Base-by-base conservation (phyloP, 495 filamentous ascomycete genomes). In the Penicillium taxi region DNA sequence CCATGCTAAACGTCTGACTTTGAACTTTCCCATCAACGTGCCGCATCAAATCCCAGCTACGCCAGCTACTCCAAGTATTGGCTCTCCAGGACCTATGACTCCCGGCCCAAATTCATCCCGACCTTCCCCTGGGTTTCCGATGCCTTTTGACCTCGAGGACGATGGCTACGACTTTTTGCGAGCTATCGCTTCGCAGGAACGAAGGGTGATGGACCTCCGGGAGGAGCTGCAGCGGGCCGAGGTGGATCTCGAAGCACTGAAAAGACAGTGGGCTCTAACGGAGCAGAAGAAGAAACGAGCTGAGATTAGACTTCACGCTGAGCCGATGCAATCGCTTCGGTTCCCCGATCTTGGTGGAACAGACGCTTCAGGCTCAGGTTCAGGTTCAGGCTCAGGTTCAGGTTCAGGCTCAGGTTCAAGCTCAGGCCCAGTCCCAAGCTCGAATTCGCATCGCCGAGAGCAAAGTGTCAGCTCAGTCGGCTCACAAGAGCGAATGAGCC, bases 101-200 rank as follows among this genome's bases (percentile, higher is more conserved):
- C 58, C 67, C 6, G 44, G 43, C 28, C 56, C 57, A 13, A 62
- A 64, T 25, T 44, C 62, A 1, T 60, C 63, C 2, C 53, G 49
- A 6, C 48, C 54, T 4, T 57, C 56, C 22, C 49, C 57, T 6
- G 50, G 54, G 18, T 52, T 58, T 7, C 79, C 83, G 0, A 67
- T 65, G 26, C 44, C 57, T 4, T 59, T 61, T 22, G 66, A 68
- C 28, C 47, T 44, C 6, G 41, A 49, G 9, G 52, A 59, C 26
- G 86, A 93, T 46, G 66, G 82, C 16, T 80, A 70, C 47, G 73
- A 77, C n/a, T 82, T 95, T 43, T 76, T 98, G 26, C 85, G 85
- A 23, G 83, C 86, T 21, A 80, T 96, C 37, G 91, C 91, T 9
- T 81, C 86, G 4, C 88, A 96, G 59, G 91, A 98, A 55, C 78